phyloP scores from a whole-genome alignment of 495 filamentous ascomycete genomes.

The Cetradonia linearis region DNA sequence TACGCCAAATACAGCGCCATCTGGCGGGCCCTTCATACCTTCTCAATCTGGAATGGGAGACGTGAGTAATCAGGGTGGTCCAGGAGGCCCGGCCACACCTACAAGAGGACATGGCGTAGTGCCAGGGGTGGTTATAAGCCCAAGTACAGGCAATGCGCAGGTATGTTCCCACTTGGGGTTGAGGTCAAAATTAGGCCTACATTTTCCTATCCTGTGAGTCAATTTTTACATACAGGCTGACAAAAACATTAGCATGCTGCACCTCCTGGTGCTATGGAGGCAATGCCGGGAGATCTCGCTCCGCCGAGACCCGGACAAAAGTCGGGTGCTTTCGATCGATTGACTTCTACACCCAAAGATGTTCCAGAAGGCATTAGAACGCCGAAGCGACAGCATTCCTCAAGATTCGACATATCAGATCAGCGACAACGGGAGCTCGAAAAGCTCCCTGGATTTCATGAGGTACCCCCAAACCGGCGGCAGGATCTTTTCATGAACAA shows the following conservation, averaged over 20 bases:
- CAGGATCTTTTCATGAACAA: constrained; percentile 99
- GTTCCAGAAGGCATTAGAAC: constrained; percentile 90
- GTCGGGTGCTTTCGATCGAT: constrained; percentile 77
- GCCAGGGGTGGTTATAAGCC: constrained; percentile 91
- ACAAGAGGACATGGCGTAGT: constrained; percentile 56
- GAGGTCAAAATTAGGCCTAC: neutral
- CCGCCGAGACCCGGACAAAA: constrained; percentile 82
- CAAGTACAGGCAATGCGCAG: constrained; percentile 56
- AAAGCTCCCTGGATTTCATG: constrained; percentile 97
- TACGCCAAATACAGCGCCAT: constrained; percentile 31
- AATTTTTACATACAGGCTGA: constrained; percentile 32
- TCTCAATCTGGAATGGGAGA: constrained; percentile 29
- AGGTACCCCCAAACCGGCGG: constrained; percentile 86
- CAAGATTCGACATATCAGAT: constrained; percentile 93
- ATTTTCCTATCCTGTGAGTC: neutral
- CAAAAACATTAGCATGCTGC: constrained; percentile 55
- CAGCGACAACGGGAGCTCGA: constrained; percentile 84
- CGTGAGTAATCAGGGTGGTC: constrained; percentile 31
- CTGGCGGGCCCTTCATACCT: constrained; percentile 28
- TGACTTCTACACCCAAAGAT: constrained; percentile 90
- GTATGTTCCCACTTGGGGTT: constrained; percentile 48
- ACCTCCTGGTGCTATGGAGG: constrained; percentile 87
- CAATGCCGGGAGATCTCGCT: constrained; percentile 95
- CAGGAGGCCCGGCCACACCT: constrained; percentile 58
- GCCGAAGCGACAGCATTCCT: constrained; percentile 92